Evolutionary conservation across 2,329 filamentous ascomycete genomes (phyloP).

Genomic region (Lasiodiplodia sp.): DNA sequence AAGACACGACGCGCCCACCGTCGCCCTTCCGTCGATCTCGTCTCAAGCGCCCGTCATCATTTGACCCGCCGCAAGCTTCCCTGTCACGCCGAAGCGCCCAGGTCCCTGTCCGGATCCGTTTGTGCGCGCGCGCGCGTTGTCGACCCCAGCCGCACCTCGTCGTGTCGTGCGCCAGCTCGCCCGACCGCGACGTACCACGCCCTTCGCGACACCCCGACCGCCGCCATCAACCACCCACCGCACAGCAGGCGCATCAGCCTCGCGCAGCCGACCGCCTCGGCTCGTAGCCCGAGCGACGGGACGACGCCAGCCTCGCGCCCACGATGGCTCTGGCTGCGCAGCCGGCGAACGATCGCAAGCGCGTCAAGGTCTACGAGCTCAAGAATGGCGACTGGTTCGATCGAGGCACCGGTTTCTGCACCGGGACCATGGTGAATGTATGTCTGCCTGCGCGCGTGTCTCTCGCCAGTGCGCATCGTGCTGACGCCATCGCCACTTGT

Average conservation of each 20-base stretch:
- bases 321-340: slow-evolving; percentile 51
- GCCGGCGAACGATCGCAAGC: slow-evolving; percentile 60
- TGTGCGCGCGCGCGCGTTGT: slow-evolving; percentile 20
- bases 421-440: slow-evolving; percentile 76
- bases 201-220: slow-evolving; percentile 31
- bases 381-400: slow-evolving; percentile 99
- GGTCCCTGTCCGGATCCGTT: slow-evolving; percentile 8
- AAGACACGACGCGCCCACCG: slow-evolving; percentile 29
- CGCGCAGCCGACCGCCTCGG: slow-evolving; percentile 34
- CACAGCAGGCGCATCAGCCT: slow-evolving; percentile 14
- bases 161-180: slow-evolving; percentile 15
- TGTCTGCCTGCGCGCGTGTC: slow-evolving; percentile 42
- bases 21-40: slow-evolving; percentile 28
- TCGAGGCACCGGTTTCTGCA: slow-evolving; percentile 94
- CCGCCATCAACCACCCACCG: slow-evolving; percentile 29
- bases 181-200: slow-evolving; percentile 28
- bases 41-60: slow-evolving; percentile 26
- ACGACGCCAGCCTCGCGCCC: slow-evolving; percentile 24
- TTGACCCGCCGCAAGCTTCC: slow-evolving; percentile 10
- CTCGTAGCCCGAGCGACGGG: slow-evolving; percentile 39
- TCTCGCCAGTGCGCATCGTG: slow-evolving; percentile 15
- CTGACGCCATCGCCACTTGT: slow-evolving; percentile 53
- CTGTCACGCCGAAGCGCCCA: slow-evolving; percentile 3
- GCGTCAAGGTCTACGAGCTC: slow-evolving; percentile 99
- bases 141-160: slow-evolving; percentile 9